Base-by-base conservation (phyloP, 176 grass and related monocot species). In the Bolboschoenus planiculmis region DNA sequence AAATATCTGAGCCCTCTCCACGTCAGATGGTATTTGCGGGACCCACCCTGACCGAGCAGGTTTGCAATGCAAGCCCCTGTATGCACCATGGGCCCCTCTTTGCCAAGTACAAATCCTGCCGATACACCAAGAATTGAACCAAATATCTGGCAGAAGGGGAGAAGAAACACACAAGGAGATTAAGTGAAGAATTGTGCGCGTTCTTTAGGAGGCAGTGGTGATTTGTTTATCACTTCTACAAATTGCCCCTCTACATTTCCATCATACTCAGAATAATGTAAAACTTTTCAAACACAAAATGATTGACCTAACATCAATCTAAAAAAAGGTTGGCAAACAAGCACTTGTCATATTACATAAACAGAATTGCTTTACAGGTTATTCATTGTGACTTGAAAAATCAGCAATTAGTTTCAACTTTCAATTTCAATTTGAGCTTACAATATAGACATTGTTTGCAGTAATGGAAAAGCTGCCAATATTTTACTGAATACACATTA, bases 21-120 rank as follows among this genome's bases (percentile, higher is more conserved):
- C 77, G 91, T 99, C 78, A 99, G 91, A 84, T 90, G 92, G 68
- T 93, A 95, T 80, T 99, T 95, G 84, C 87, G 92, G 51, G 96
- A 95, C 20, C 96, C 96, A 55, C 96, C 96, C 48, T 95, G 92
- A 72, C 92, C 96, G 58, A 99, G 89, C 34, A 99, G 83, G 86
- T 99, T 99, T 15, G 92, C 92, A 84, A 99, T 95, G 55, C 96
- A 99, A 27, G 96, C 91, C 43, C 92, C 96, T 70, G 92, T 99
- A 86, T 99, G 96, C 81, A 99, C 96, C 96, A 99, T 93, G 21
- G 96, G 92, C 16, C 96, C 96, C 86, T 99, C 96, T 76, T 99
- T 99, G 23, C 92, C 96, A 29, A 99, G 84, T 75, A 93, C 90
- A 87, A 99, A 95, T 86, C 96, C 96, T 91, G 91, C 96, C 50